A percentile compares a stretch with the other conserved stretches of the same genome.
phyloP scores from a whole-genome alignment of 306 rosid species.

The Vigna trinervia region DNA sequence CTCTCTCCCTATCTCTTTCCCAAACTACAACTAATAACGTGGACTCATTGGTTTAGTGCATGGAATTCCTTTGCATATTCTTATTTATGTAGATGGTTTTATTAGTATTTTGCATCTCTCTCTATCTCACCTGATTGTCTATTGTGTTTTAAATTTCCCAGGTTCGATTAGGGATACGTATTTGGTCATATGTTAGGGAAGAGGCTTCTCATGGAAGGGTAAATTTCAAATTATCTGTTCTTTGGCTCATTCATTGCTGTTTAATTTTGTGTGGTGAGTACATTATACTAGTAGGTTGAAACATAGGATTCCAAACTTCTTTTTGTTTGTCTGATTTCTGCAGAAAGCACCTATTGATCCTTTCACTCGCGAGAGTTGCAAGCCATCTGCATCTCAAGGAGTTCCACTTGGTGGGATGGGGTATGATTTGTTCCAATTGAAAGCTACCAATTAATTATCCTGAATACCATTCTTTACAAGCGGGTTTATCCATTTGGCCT shows the following conservation, averaged over 20 bases:
- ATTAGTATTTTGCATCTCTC: neutral
- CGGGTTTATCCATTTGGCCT: neutral
- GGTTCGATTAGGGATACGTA: constrained; percentile 90
- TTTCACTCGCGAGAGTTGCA: constrained; percentile 91
- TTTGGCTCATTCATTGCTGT: constrained; percentile 14
- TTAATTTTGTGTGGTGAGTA: neutral
- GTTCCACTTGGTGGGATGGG: constrained; percentile 99
- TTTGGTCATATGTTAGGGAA: constrained; percentile 97
- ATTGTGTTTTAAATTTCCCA: constrained; percentile 50
- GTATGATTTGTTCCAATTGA: constrained; percentile 55
- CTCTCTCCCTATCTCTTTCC: constrained; percentile 34
- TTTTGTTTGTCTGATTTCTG: constrained; percentile 43
- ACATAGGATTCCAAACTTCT: constrained; percentile 42
- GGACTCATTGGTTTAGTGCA: constrained; percentile 36
- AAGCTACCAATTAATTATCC: constrained; percentile 28
- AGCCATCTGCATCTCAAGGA: constrained; percentile 98
- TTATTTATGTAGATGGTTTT: constrained; percentile 13
- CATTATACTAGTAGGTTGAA: constrained; percentile 36
- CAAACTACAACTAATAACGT: neutral
- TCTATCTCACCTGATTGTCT: constrained; percentile 33
- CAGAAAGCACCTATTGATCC: constrained; percentile 99
- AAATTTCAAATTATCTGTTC: constrained; percentile 43
- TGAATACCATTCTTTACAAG: constrained; percentile 32
- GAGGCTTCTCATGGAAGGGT: constrained; percentile 99
- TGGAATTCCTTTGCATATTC: constrained; percentile 20